A percentile compares a stretch with the other conserved stretches of the same genome.
Conservation (phyloP, 2,329 filamentous ascomycete species). For the Neoscytalidium dimidiatum region DNA sequence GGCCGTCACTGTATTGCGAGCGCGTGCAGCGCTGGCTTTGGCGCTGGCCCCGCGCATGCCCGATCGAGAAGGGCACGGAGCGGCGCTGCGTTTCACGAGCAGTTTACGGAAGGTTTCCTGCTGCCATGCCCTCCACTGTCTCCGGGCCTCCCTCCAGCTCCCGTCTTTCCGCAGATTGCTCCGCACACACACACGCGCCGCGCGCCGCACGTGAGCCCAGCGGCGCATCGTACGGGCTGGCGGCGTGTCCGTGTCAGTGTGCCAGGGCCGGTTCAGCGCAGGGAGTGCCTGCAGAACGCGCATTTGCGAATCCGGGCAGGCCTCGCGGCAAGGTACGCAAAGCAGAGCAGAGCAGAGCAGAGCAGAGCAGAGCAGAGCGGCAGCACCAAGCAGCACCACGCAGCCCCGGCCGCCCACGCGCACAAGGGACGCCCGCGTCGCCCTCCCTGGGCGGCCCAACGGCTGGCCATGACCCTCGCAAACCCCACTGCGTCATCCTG, state of each 20-base stretch:
- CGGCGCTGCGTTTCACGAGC: slow-evolving; percentile 16
- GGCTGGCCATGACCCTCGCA: not conserved
- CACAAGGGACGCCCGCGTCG: not conserved
- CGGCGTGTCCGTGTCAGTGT: too few species aligned
- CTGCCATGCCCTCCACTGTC: not conserved
- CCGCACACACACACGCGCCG: not conserved
- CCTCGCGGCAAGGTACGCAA: not conserved
- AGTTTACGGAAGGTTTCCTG: slow-evolving; percentile 12
- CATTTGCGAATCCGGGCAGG: not conserved
- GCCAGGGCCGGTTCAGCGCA: not conserved
- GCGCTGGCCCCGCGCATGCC: slow-evolving; percentile 9
- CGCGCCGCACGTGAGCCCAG: not conserved
- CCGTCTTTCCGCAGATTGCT: slow-evolving; percentile 3
- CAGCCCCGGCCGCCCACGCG: too few species aligned
- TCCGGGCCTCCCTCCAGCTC: not conserved
- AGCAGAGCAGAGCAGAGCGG: too few species aligned
- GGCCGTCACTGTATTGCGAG: not conserved
- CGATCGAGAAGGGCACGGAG: slow-evolving; percentile 15
- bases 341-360: not conserved
- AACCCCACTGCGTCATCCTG: slow-evolving; percentile 12
- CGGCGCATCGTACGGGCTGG: not conserved
- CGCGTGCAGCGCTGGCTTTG: not conserved
- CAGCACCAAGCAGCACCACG: too few species aligned
- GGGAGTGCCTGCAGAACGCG: not conserved
- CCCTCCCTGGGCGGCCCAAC: not conserved